A percentile compares a stretch with the other conserved stretches of the same genome.
Evolutionary conservation across 2,329 filamentous ascomycete genomes (phyloP).

Genomic region (Aphanocladium album): DNA sequence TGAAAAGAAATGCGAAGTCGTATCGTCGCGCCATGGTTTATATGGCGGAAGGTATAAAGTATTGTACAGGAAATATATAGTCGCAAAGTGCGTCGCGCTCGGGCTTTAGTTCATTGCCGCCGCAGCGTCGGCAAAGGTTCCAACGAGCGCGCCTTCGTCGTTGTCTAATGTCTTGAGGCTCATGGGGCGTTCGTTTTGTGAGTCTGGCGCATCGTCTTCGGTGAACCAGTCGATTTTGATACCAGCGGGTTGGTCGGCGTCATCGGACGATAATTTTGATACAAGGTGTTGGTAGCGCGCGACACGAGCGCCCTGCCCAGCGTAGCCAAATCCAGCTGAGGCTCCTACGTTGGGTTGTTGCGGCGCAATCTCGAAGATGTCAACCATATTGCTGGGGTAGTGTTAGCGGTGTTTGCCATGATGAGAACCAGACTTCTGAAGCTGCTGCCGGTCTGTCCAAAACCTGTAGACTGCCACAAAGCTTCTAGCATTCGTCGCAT

Average conservation of each 20-base stretch:
- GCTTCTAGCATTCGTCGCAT: background rate
- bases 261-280: conserved; percentile 50
- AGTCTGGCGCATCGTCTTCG: conserved; percentile 45
- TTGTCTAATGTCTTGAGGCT: conserved; percentile 30
- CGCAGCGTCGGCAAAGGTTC: conserved; percentile 57
- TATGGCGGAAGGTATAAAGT: conserved; percentile 8
- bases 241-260: conserved; percentile 32
- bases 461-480: background rate
- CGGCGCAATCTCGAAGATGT: conserved; percentile 61
- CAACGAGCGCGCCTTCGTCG: conserved; percentile 44
- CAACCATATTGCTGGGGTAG: conserved; percentile 55
- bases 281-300: conserved; percentile 58
- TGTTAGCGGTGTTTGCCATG: conserved; percentile 3
- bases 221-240: conserved; percentile 52
- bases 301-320: conserved; percentile 51
- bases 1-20: background rate
- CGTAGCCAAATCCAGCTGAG: conserved; percentile 39
- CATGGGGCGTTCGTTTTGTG: conserved; percentile 33
- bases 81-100: background rate
- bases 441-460: background rate
- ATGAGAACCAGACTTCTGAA: background rate
- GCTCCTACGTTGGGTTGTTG: conserved; percentile 37
- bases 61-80: conserved; percentile 7
- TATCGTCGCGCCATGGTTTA: background rate
- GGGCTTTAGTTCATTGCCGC: conserved; percentile 40